Percentiles rank a stretch among this genome's conserved stretches.
phyloP scores from a whole-genome alignment of 192 early-diverging fungal genomes.

The Podila horticola region DNA sequence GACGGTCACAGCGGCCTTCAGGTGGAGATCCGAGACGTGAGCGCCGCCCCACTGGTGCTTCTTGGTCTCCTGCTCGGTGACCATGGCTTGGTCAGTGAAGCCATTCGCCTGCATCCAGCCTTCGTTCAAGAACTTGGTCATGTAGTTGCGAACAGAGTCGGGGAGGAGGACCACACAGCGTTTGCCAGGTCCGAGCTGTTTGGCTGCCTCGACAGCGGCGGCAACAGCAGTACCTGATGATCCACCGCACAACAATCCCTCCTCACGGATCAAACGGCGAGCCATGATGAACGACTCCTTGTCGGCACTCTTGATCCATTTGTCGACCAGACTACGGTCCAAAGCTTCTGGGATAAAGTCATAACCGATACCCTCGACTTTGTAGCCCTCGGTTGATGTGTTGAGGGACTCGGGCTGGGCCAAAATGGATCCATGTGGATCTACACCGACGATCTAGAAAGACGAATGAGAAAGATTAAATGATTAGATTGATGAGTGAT shows the following conservation, averaged over 20 bases:
- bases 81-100: conserved; percentile 80
- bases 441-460: conserved; percentile 82
- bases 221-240: conserved; percentile 93
- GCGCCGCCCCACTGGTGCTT: conserved; percentile 79
- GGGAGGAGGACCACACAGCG: conserved; percentile 92
- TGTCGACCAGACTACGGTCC: conserved; percentile 81
- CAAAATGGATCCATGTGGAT: conserved; percentile 92
- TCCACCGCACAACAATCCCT: conserved; percentile 93
- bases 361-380: conserved; percentile 98
- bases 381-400: conserved; percentile 68
- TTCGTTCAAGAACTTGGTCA: conserved; percentile 97
- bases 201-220: conserved; percentile 83
- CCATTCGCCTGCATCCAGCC: conserved; percentile 91
- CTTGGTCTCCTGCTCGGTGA: conserved; percentile 65
- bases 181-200: conserved; percentile 81
- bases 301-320: conserved; percentile 94
- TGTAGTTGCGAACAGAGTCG: conserved; percentile 98
- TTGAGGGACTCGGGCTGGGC: conserved; percentile 88
- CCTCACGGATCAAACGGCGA: conserved; percentile 93
- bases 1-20: conserved; percentile 83
- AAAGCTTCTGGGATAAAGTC: conserved; percentile 95
- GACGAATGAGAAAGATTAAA: neutral
- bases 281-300: conserved; percentile 94
- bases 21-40: conserved; percentile 78
- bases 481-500: neutral